These are phyloP conservation scores for Trichophyton mentagrophytes DNA, from an alignment of 2,329 filamentous ascomycete genomes.

Conservation along the genomic window DNA sequence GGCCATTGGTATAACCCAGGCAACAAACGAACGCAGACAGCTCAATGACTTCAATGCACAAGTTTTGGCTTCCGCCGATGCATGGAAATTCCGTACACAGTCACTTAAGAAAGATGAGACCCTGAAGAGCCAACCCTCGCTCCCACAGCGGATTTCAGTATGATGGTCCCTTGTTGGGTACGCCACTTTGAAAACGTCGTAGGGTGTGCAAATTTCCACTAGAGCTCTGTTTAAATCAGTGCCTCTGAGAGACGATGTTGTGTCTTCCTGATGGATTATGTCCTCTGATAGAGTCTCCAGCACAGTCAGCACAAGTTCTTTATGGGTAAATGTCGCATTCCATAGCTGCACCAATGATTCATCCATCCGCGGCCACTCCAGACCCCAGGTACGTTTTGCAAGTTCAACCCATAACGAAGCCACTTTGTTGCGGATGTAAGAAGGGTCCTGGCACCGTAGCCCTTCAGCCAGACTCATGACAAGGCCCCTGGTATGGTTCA, in stretches of 20 bases:
- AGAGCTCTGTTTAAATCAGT: constrained; percentile 75
- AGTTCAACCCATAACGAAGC: constrained; percentile 90
- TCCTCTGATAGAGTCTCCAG: constrained; percentile 90
- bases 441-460: constrained; percentile 58
- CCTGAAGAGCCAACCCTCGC: constrained; percentile 77
- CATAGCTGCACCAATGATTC: constrained; percentile 67
- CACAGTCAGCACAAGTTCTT: constrained; percentile 76
- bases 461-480: constrained; percentile 65
- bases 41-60: constrained; percentile 67
- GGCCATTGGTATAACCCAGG: constrained; percentile 78
- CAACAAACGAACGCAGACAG: constrained; percentile 64
- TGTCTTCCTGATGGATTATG: constrained; percentile 81
- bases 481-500: constrained; percentile 57
- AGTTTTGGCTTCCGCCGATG: constrained; percentile 52
- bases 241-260: constrained; percentile 69
- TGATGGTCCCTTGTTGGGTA: constrained; percentile 61
- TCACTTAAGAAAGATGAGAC: constrained; percentile 60
- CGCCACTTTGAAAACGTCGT: constrained; percentile 57
- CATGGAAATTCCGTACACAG: constrained; percentile 55
- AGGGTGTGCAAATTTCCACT: constrained; percentile 85
- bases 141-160: constrained; percentile 53
- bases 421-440: constrained; percentile 83
- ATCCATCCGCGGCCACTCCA: constrained; percentile 93
- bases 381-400: constrained; percentile 84
- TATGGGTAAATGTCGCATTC: constrained; percentile 51